Evolutionary conservation across 805 yeast species (phyloP), one percentile per base, ranked within the genome.

Genomic region (Yarrowia bubula): DNA sequence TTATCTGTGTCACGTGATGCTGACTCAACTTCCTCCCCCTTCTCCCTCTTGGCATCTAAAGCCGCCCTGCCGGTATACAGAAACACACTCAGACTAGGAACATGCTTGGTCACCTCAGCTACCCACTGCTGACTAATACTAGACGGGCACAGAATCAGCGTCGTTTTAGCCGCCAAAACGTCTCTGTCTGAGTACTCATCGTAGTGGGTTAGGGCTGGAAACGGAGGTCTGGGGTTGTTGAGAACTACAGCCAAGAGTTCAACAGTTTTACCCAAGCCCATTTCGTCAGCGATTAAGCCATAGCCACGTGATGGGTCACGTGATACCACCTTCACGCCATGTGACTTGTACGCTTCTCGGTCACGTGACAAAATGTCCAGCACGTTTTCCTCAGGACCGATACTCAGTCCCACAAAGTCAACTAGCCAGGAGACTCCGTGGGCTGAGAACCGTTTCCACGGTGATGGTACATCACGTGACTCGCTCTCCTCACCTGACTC

Each of bases 201-300:
- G 64, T 65, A 73, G 43, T 46, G 38, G 14, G 39, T 38, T 22
- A 22, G 31, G 3, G 31, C 10, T 10, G 28, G 18, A 33, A 28
- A 35, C 1, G 11, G 3, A 0, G 81, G 79, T 14, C 97, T 76
- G 37, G 78, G 85, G 73, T 95, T 88, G 58, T 86, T 71, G 1
- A 85, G 72, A 0, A 88, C 76, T 43, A 93, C 76, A 0, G 96
- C 79, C 1, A 90, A 79, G 13, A 92, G 79, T 73, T 95, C 99
- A 4, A 95, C 86, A 0, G 99, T 93, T 72, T 95, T 95, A 0
- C 99, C 99, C 8, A 95, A 80, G 0, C 99, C 99, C 99, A 95
- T 95, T 75, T 95, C 99, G 71, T 93, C 99, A 1, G 95, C 88
- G 38, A 95, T 74, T 8, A 95, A 76, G 0, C 96, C 97, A 60